Evolutionary conservation across 2,329 filamentous ascomycete species (phyloP), one percentile per base, ranked within the genome.

Genomic region (Diaporthe destruens): DNA sequence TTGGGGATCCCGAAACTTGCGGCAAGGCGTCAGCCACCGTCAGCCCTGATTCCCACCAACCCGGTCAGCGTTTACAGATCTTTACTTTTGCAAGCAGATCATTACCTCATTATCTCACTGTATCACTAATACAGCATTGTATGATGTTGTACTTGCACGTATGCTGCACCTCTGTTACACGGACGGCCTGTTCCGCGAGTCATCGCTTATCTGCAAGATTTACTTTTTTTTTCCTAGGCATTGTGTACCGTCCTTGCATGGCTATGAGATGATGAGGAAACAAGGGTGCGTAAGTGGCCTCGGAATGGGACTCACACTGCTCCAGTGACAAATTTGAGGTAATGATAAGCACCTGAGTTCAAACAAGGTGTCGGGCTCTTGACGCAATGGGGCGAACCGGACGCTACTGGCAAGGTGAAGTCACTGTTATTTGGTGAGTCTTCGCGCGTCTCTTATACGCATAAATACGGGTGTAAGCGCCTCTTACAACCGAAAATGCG

Each of bases 141-240:
- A n/a, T 39, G 32, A 20, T 36, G 61, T 11, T 14, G 8, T 29
- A 29, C 3, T 39, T 2, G 29, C n/a, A 49, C 32, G 29, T 32
- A 36, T 39, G 1, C 20, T 23, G 20, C 29, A 3, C 47, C 20
- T 39, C 14, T 53, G 44, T 25, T 32, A 34, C 11, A 23, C n/a
- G 47, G 44, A 32, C 44, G 44, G 47, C 39, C 6, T 39, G 32
- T 53, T 66, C 47, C 61, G 61, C 47, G n/a, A 25, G 61, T 53
- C 61, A 66, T 47, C 61, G 61, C 61, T 53, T 53, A 66, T 66
- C 61, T 66, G 61, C 61, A 39, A 65, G 23, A 36, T 2, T 53
- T 66, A 53, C 61, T 66, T 66, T 66, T 36, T 36, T 11, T 18
- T 53, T 39, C 32, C 32, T 53, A 2, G n/a, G 4, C 11, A 12